These are phyloP conservation scores for Vitellaria paradoxa DNA, from an alignment of 179 eudicot species.

Conservation along the genomic window DNA sequence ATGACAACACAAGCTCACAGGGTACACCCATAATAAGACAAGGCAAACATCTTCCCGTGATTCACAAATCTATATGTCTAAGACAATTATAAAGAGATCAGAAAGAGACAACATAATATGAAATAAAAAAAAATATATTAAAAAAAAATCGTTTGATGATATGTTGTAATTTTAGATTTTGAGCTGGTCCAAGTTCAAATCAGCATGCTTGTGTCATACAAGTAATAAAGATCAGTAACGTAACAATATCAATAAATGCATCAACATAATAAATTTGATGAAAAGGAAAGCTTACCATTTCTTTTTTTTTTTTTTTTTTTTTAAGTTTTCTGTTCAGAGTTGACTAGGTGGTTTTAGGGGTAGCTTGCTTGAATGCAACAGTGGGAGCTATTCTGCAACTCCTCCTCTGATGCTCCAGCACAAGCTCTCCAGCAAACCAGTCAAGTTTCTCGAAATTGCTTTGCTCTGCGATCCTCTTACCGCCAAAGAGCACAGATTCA, in stretches of 20 bases:
- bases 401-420: constrained; percentile 88
- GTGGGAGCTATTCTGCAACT: constrained; percentile 92
- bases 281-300: constrained; percentile 23
- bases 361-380: constrained; percentile 83
- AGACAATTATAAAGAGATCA: neutral
- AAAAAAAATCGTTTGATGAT: neutral
- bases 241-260: neutral
- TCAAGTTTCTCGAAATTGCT: constrained; percentile 85
- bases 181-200: constrained; percentile 1
- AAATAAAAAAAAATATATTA: no score
- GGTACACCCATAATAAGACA: constrained; percentile 18
- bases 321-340: neutral
- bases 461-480: constrained; percentile 71
- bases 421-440: constrained; percentile 90
- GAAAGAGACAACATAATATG: neutral
- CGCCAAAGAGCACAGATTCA: constrained; percentile 78
- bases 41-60: constrained; percentile 20
- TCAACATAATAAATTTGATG: neutral
- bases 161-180: neutral
- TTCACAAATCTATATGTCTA: constrained; percentile 8
- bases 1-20: constrained; percentile 28
- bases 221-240: neutral
- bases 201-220: neutral
- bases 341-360: constrained; percentile 28
- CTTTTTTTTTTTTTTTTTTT: constrained; percentile 13